phyloP scores from a whole-genome alignment of 192 early-diverging fungal genomes.

The Umbelopsis ramanniana region DNA sequence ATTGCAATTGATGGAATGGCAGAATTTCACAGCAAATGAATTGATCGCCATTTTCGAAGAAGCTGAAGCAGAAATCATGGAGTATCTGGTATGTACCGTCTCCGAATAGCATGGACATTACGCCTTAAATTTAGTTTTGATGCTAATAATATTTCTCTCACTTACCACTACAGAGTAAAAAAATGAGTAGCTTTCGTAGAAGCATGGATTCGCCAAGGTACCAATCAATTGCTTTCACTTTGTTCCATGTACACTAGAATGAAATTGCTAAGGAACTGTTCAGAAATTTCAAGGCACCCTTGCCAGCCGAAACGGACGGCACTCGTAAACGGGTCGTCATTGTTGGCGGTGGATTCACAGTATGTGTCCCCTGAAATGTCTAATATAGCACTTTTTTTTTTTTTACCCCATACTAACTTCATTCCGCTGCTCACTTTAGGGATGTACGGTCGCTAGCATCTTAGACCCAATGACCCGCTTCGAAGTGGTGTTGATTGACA shows the following conservation, averaged over 20 bases:
- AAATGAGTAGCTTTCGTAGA: slow-evolving; percentile 13
- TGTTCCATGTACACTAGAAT: neutral
- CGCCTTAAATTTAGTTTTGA: neutral
- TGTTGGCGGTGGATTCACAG: slow-evolving; percentile 46
- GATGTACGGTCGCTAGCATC: slow-evolving; percentile 43
- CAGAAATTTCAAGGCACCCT: neutral
- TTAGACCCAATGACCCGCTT: slow-evolving; percentile 45
- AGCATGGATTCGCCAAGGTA: slow-evolving; percentile 2
- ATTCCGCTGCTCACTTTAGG: slow-evolving; percentile 25
- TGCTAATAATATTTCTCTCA: neutral
- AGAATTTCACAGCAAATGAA: slow-evolving; percentile 9
- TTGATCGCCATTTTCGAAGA: slow-evolving; percentile 19
- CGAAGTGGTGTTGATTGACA: slow-evolving; percentile 41
- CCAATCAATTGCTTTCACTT: neutral
- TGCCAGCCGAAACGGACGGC: slow-evolving; percentile 1
- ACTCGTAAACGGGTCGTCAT: slow-evolving; percentile 40
- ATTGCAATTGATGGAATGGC: slow-evolving; percentile 22
- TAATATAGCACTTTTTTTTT: neutral
- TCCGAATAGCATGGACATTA: too few relatives aligned
- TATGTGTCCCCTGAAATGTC: slow-evolving; percentile 22
- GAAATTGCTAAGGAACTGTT: neutral
- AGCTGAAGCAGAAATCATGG: slow-evolving; percentile 29
- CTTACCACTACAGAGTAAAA: slow-evolving; percentile 1
- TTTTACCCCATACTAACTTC: neutral
- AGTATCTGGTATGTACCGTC: slow-evolving; percentile 26